Conservation (phyloP, 805 yeast species). For the Candida glaebosa region DNA sequence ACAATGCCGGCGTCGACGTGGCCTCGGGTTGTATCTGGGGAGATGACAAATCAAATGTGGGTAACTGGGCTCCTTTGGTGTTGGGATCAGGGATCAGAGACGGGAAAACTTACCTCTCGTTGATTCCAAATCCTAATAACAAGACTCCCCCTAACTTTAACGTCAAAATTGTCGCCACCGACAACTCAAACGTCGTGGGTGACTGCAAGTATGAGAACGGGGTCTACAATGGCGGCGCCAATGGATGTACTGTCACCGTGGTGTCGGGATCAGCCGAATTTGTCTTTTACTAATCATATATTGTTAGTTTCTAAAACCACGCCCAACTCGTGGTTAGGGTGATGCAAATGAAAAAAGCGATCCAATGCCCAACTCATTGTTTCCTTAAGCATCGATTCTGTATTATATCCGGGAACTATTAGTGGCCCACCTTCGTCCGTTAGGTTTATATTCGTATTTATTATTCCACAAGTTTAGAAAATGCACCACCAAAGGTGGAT, state of each 20-base stretch:
- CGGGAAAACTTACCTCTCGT: constrained; percentile 72
- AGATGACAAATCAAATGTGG: constrained; percentile 67
- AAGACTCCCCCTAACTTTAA: constrained; percentile 52
- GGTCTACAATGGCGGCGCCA: constrained; percentile 62
- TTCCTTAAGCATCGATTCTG: too few relatives aligned
- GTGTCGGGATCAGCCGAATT: constrained; percentile 58
- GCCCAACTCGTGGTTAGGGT: too few relatives aligned
- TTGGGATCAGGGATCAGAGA: constrained; percentile 85
- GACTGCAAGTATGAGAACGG: constrained; percentile 81
- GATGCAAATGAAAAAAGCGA: too few relatives aligned
- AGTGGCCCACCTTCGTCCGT: too few relatives aligned
- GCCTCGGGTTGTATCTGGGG: constrained; percentile 98
- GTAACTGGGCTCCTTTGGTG: constrained; percentile 98
- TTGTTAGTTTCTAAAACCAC: too few relatives aligned
- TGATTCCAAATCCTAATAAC: constrained; percentile 96
- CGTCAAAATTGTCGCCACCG: constrained; percentile 64
- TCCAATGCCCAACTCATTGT: too few relatives aligned
- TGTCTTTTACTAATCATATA: constrained; percentile 31
- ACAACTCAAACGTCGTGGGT: constrained; percentile 55
- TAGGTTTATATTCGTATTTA: too few relatives aligned
- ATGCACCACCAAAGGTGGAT: too few relatives aligned
- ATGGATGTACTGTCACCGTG: constrained; percentile 78
- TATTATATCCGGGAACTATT: too few relatives aligned
- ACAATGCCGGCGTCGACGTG: constrained; percentile 88
- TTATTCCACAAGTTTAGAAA: too few relatives aligned